phyloP scores from a whole-genome alignment of 1,284 basidiomycete genomes.

The Tilletia horrida region DNA sequence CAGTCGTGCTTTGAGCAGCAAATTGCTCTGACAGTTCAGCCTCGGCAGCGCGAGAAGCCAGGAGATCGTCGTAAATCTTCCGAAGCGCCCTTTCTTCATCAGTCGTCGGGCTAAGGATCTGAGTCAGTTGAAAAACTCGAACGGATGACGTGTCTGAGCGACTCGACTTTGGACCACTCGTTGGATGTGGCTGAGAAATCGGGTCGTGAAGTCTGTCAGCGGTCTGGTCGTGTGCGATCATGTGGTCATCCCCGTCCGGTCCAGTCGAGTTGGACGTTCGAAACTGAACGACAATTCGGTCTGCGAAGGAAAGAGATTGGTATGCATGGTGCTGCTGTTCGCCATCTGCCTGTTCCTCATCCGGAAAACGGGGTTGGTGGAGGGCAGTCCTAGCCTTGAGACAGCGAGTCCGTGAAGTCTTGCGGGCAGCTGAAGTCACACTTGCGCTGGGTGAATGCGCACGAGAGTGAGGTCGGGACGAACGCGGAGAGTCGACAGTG shows the following conservation, averaged over 20 bases:
- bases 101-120: slow-evolving; percentile 5
- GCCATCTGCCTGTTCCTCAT: neutral
- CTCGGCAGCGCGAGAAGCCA: slow-evolving; percentile 15
- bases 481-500: neutral
- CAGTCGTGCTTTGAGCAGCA: slow-evolving; percentile 62
- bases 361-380: neutral
- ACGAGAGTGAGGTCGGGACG: neutral
- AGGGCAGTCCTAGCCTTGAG: no score
- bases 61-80: slow-evolving; percentile 22
- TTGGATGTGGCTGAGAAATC: neutral
- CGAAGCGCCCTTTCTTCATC: slow-evolving; percentile 19
- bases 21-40: slow-evolving; percentile 72
- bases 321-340: neutral
- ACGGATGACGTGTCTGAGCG: slow-evolving; percentile 21
- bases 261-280: neutral
- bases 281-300: neutral
- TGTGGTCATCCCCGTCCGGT: neutral
- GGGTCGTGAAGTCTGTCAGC: neutral
- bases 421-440: neutral
- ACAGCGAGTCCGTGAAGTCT: slow-evolving; percentile 1
- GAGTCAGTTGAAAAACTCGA: slow-evolving; percentile 22
- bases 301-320: slow-evolving; percentile 7
- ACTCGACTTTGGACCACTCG: no score
- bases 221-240: no score
- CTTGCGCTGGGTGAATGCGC: slow-evolving; percentile 4